These are phyloP conservation scores for Thelephora aurantiotincta DNA, from an alignment of 768 basidiomycete species.

Conservation along the genomic window DNA sequence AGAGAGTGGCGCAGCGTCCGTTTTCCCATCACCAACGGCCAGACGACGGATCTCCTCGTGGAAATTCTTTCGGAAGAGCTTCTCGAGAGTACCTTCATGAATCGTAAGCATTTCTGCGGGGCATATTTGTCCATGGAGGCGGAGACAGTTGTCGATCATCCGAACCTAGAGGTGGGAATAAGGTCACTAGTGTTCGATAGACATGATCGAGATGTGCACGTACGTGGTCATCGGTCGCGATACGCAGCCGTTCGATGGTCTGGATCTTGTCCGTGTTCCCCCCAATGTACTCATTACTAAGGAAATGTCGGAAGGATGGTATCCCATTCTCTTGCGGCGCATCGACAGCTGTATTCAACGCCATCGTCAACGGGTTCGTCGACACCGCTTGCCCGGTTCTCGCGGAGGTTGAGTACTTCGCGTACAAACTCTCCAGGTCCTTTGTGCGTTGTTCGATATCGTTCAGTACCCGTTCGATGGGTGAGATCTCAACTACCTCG, in stretches of 20 bases:
- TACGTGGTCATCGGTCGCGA: slow-evolving; percentile 75
- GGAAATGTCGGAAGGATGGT: slow-evolving; percentile 68
- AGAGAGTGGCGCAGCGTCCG: slow-evolving; percentile 6
- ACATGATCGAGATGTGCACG: slow-evolving; percentile 10
- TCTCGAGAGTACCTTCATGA: slow-evolving; percentile 71
- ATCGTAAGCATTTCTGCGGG: slow-evolving; percentile 83
- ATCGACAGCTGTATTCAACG: slow-evolving; percentile 78
- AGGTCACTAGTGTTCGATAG: background rate
- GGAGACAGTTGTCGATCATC: slow-evolving; percentile 72
- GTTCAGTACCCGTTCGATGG: slow-evolving; percentile 67
- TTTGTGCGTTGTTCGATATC: slow-evolving; percentile 74
- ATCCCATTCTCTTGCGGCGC: slow-evolving; percentile 67
- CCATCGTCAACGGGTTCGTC: slow-evolving; percentile 76
- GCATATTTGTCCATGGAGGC: slow-evolving; percentile 71
- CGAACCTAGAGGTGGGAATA: slow-evolving; percentile 35
- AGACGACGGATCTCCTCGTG: slow-evolving; percentile 68
- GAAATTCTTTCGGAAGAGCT: slow-evolving; percentile 77
- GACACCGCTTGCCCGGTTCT: slow-evolving; percentile 61
- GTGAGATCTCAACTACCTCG: slow-evolving; percentile 66
- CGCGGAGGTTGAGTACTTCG: slow-evolving; percentile 64
- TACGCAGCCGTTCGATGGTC: slow-evolving; percentile 55
- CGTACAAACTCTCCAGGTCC: slow-evolving; percentile 54
- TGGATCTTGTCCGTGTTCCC: slow-evolving; percentile 59
- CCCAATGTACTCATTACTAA: slow-evolving; percentile 51
- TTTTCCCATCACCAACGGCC: slow-evolving; percentile 30